These are phyloP conservation scores for Gracilaria domingensis DNA, from an alignment of 23 red algal genomes.

Conservation along the genomic window DNA sequence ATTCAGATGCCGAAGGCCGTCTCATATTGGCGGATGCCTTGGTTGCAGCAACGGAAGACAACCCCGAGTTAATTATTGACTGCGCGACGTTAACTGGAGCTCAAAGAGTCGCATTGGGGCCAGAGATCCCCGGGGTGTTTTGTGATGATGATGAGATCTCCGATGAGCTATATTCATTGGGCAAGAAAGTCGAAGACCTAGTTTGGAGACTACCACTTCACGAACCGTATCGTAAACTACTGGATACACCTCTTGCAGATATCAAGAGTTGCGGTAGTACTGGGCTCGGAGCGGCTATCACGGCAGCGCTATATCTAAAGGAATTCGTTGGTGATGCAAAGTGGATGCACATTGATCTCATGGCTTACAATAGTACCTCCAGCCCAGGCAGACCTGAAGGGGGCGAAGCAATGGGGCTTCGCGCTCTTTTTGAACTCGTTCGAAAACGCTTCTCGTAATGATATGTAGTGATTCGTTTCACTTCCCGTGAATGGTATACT, in stretches of 20 bases:
- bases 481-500: slow-evolving; percentile 78
- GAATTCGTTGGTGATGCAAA: slow-evolving; percentile 80
- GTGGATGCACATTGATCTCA: slow-evolving; percentile 97
- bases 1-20: slow-evolving; percentile 97
- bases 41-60: slow-evolving; percentile 77
- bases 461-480: not conserved
- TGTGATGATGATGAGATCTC: slow-evolving; percentile 71
- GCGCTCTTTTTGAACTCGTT: slow-evolving; percentile 70
- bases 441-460: slow-evolving; percentile 50
- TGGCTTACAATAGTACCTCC: slow-evolving; percentile 84
- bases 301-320: slow-evolving; percentile 96
- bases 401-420: slow-evolving; percentile 89
- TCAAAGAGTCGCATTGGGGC: slow-evolving; percentile 92
- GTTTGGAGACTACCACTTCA: slow-evolving; percentile 95
- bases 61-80: slow-evolving; percentile 88
- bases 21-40: slow-evolving; percentile 97
- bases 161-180: slow-evolving; percentile 34
- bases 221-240: slow-evolving; percentile 83
- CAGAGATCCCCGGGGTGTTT: slow-evolving; percentile 88
- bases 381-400: slow-evolving; percentile 92
- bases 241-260: slow-evolving; percentile 80
- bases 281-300: slow-evolving; percentile 86
- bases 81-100: slow-evolving; percentile 97
- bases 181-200: slow-evolving; percentile 62
- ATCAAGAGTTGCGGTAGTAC: slow-evolving; percentile 75